Conservation (phyloP, 2,329 filamentous ascomycete genomes). For the Cryphonectria parasitica region DNA sequence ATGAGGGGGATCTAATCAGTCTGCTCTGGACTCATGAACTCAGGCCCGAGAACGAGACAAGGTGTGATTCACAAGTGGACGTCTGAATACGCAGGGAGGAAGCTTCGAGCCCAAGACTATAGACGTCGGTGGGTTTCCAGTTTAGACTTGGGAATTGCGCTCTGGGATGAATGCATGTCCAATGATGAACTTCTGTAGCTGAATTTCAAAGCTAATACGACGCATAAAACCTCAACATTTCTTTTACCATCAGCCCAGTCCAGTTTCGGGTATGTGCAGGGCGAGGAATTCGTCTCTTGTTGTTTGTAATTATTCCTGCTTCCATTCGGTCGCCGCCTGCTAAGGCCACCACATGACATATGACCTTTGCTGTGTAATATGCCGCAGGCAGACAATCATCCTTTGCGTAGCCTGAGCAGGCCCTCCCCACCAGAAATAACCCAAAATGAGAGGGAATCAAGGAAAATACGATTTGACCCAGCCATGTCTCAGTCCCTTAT, state of each 20-base stretch:
- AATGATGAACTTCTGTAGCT: conserved; percentile 25
- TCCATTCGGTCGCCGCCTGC: no score
- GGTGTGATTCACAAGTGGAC: conserved; percentile 2
- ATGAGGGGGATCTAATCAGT: conserved; percentile 16
- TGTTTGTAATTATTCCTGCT: neutral
- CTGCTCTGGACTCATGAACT: conserved; percentile 8
- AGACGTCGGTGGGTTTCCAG: conserved; percentile 25
- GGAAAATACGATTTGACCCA: neutral
- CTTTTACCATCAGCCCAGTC: neutral
- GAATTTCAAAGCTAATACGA: conserved; percentile 27
- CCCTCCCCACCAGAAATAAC: neutral
- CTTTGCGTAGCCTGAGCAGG: neutral
- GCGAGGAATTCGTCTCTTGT: no score
- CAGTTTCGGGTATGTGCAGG: no score
- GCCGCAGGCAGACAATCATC: neutral
- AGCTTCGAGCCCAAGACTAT: conserved; percentile 26
- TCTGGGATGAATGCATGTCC: conserved; percentile 27
- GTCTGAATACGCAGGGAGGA: conserved; percentile 21
- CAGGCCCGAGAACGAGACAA: conserved; percentile 10
- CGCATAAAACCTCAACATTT: conserved; percentile 9
- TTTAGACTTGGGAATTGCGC: conserved; percentile 25
- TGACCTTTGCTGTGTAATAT: neutral
- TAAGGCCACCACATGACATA: neutral
- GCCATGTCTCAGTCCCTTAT: neutral
- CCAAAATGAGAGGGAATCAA: neutral